Evolutionary conservation across 345 rosid species (phyloP), one percentile per base, ranked within the genome.

Genomic region (Eucalyptus curtisii): DNA sequence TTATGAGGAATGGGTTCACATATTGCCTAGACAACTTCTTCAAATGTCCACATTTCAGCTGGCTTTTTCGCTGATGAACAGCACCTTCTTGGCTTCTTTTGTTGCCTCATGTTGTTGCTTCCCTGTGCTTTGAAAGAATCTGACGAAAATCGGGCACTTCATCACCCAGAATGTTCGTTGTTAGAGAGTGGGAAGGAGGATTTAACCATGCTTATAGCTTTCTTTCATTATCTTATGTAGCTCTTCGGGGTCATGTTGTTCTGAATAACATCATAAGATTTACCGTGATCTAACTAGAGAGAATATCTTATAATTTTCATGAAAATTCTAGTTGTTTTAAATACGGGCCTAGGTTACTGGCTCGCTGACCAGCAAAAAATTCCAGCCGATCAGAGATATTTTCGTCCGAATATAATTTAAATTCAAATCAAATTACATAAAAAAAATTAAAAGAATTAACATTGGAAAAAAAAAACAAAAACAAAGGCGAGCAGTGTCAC

Each of bases 11-110:
- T 92, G 93, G 94, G 93, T 94, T 87, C 96, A 94, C 86, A 94
- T 95, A 45, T 88, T 95, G 89, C 97, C 96, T 3, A 94, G 96
- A 86, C 95, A 95, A 90, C 59, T 94, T 64, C 85, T 93, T 82
- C 95, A 96, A 25, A 94, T 90, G 89, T 95, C 96, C 1, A 93
- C 97, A 45, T 96, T 94, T 45, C 95, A 95, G 90, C 87, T 94
- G 82, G 95, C 95, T 3, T 90, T 93, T 88, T 59, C 87, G 81
- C 45, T 96, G 88, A 89, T 95, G 93, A 94, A 86, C 49, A 91
- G 88, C 37, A 87, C 20, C 61, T 89, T 49, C 57, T 52, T 4
- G 14, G 19, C 7, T 19, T 87, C 86, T 31, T 82, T 87, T 52
- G 25, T 50, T 71, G 90, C 90, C 52, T 87, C 90, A 37, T 90